Base-by-base conservation (phyloP, 768 basidiomycete genomes). In the Podaxis rugospora region DNA sequence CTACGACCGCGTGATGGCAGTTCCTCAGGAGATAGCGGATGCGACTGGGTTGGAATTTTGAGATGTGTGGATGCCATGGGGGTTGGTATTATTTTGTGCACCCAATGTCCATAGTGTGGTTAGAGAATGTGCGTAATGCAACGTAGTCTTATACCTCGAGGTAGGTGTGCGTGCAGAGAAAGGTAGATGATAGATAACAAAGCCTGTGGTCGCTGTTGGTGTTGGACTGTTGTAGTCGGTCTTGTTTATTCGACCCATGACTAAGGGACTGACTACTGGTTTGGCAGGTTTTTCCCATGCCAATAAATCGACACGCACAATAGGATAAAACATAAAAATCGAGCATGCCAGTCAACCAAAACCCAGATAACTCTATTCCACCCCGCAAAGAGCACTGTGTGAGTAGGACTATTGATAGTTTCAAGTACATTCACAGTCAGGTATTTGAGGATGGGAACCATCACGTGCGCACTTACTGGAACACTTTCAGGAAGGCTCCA, bases 21-120 rank as follows among this genome's bases (percentile, higher is more conserved):
- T 35, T 86, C 83, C 35, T 89, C 88, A 6, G 78, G 78, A 3
- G 82, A 84, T 23, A 93, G 82, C 39, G 91, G 91, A 67, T 93
- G 91, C 0, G 83, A 83, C 62, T 92, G 77, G 21, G 88, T 87
- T 23, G 85, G 84, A 5, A 82, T 87, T 69, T 79, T 79, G 46
- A 66, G 62, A 35, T 80, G 77, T 27, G 69, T 70, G 55, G 79
- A 76, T 52, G 77, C 49, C 76, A 78, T 78, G 27, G 62, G 58
- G 47, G 59, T 52, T 37, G 32, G n/a, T 49, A 35, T 28, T 25
- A 59, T 25, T 46, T 46, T 42, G 51, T 37, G 55, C 21, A 40
- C 28, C 18, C 50, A 52, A 35, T 23, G 37, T 25, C 47, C 58
- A 63, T 55, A 44, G 59, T 60, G 16, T 18, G 32, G 23, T 40